A percentile compares a stretch with the other conserved stretches of the same genome.
These are phyloP conservation scores for Syncephalastrum contaminatum DNA, from an alignment of 371 early-diverging fungal species.

Conservation along the genomic window DNA sequence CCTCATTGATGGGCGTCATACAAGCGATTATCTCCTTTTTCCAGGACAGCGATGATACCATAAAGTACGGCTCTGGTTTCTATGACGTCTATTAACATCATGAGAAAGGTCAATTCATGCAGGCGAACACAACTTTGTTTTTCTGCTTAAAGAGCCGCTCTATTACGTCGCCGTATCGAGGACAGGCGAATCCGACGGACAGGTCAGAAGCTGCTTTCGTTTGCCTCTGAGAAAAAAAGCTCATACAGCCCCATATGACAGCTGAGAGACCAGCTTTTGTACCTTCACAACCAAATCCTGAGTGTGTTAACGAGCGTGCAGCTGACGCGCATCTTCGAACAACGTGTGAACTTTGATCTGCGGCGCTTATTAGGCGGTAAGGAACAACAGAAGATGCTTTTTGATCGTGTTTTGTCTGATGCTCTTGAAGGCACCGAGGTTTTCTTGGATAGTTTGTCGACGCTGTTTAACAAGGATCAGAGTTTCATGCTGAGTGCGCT, in stretches of 20 bases:
- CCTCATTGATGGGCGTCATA: slow-evolving; percentile 87
- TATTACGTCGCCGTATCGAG: slow-evolving; percentile 83
- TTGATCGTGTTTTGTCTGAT: not conserved
- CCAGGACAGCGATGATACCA: slow-evolving; percentile 77
- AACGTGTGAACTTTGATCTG: slow-evolving; percentile 87
- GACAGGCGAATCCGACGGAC: slow-evolving; percentile 79
- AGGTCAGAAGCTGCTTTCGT: slow-evolving; percentile 40
- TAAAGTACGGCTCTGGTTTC: slow-evolving; percentile 44
- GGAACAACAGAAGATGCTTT: no score
- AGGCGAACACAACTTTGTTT: slow-evolving; percentile 80
- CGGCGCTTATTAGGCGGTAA: slow-evolving; percentile 72
- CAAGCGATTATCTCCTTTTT: slow-evolving; percentile 91
- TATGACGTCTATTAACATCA: not conserved
- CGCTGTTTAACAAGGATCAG: slow-evolving; percentile 69
- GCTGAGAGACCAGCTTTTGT: slow-evolving; percentile 80
- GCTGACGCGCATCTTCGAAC: slow-evolving; percentile 83
- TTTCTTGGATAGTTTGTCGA: slow-evolving; percentile 80
- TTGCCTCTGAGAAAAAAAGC: not conserved
- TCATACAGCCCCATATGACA: slow-evolving; percentile 16
- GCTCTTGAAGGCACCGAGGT: slow-evolving; percentile 72
- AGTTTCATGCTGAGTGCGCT: slow-evolving; percentile 80
- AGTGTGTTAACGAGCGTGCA: slow-evolving; percentile 84
- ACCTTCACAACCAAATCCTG: slow-evolving; percentile 84
- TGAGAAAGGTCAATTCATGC: slow-evolving; percentile 68
- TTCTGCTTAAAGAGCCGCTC: slow-evolving; percentile 77